These are phyloP conservation scores for Bolboschoenus planiculmis DNA, from an alignment of 176 grass and related monocot species.

Conservation along the genomic window DNA sequence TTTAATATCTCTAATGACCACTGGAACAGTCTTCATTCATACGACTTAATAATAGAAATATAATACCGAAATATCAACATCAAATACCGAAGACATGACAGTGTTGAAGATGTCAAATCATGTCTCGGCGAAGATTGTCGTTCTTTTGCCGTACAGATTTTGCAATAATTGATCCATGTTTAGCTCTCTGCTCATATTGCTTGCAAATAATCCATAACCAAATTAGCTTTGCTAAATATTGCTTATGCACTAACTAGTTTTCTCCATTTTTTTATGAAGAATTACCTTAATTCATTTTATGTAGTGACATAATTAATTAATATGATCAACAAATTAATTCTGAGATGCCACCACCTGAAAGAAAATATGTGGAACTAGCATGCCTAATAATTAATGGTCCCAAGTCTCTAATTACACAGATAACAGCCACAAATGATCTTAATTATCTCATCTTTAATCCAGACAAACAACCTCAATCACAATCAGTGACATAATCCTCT, in stretches of 20 bases:
- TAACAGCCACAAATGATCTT: not conserved
- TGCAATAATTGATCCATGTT: not conserved
- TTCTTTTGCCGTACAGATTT: not conserved
- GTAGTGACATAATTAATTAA: too few relatives aligned
- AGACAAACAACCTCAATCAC: conserved; percentile 15
- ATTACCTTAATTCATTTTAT: not conserved
- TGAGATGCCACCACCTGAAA: not conserved
- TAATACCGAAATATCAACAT: not conserved
- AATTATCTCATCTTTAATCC: not conserved
- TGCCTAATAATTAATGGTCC: not conserved
- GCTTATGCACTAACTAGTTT: not conserved
- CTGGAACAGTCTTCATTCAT: not conserved
- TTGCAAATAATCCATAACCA: not conserved
- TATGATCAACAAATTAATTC: not conserved
- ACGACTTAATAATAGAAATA: not conserved
- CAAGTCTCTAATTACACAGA: not conserved
- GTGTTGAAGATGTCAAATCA: not conserved
- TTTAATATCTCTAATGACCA: not conserved
- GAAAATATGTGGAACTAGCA: not conserved
- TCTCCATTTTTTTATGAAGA: not conserved
- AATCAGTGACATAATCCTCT: not conserved
- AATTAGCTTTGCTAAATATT: not conserved
- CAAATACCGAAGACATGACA: not conserved
- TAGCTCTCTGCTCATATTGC: not conserved
- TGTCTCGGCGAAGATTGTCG: not conserved